Evolutionary conservation across 2,329 filamentous ascomycete species (phyloP).

Genomic region (Pseudocercospora fijiensis): DNA sequence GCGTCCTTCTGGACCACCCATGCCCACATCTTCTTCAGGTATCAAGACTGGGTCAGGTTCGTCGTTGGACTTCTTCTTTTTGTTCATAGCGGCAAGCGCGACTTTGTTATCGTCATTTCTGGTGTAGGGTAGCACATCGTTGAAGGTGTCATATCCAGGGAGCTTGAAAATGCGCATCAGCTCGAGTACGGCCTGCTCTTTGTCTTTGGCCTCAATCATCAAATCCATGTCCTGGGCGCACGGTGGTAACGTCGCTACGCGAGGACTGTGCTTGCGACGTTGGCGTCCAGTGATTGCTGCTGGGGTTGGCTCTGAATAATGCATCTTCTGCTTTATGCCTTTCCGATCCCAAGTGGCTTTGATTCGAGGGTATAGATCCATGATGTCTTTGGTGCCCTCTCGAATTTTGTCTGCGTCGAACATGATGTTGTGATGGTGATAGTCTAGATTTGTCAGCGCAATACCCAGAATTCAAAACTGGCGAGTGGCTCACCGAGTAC

Average conservation of each 20-base stretch:
- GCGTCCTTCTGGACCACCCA: constrained; percentile 78
- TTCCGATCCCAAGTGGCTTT: constrained; percentile 81
- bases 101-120: constrained; percentile 72
- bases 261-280: constrained; percentile 78
- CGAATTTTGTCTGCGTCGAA: constrained; percentile 72
- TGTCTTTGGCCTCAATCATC: constrained; percentile 99
- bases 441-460: constrained; percentile 54
- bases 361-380: constrained; percentile 72
- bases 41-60: constrained; percentile 47
- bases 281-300: constrained; percentile 75
- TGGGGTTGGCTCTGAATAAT: constrained; percentile 80
- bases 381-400: constrained; percentile 82
- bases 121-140: constrained; percentile 73
- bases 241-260: constrained; percentile 77
- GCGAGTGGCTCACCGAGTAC: constrained; percentile 57
- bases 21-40: constrained; percentile 68
- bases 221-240: constrained; percentile 82
- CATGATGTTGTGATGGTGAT: constrained; percentile 92
- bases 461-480: neutral
- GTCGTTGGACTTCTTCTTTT: constrained; percentile 43
- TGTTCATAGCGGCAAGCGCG: constrained; percentile 38
- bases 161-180: constrained; percentile 86
- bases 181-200: constrained; percentile 94
- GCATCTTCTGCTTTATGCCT: constrained; percentile 89
- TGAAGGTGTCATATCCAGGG: constrained; percentile 73